Evolutionary conservation across 768 basidiomycete species (phyloP).

Genomic region (Dioszegia hungarica): DNA sequence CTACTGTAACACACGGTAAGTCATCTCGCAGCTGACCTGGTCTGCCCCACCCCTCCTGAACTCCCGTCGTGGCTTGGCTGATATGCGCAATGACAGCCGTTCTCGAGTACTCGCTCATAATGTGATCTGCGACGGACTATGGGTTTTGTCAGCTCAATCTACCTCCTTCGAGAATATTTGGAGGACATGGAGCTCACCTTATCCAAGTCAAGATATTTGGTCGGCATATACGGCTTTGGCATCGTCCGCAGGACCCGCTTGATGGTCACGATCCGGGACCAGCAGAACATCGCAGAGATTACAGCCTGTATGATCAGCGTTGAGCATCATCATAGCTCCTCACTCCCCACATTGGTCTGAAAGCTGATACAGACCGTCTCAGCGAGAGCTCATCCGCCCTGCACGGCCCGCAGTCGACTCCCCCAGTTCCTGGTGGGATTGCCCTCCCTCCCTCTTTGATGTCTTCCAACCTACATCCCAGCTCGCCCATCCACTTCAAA

Average conservation of each 20-base stretch:
- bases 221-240: slow-evolving; percentile 49
- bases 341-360: no score
- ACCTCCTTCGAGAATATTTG: neutral
- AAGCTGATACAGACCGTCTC: no score
- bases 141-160: neutral
- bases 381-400: no score
- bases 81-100: slow-evolving; percentile 49
- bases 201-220: slow-evolving; percentile 44
- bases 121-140: slow-evolving; percentile 44
- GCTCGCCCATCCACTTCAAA: neutral
- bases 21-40: slow-evolving; percentile 29
- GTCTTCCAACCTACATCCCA: neutral
- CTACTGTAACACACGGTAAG: neutral
- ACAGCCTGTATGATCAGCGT: slow-evolving; percentile 15
- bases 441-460: no score
- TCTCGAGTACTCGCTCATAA: slow-evolving; percentile 45
- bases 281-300: slow-evolving; percentile 26
- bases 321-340: no score
- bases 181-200: slow-evolving; percentile 23
- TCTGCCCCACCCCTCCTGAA: slow-evolving; percentile 49
- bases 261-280: slow-evolving; percentile 31
- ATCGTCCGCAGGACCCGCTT: slow-evolving; percentile 40
- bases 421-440: no score
- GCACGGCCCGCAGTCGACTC: no score
- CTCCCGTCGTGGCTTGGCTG: slow-evolving; percentile 45